Base-by-base conservation (phyloP, 306 rosid species). In the Boehmeria nivea region DNA sequence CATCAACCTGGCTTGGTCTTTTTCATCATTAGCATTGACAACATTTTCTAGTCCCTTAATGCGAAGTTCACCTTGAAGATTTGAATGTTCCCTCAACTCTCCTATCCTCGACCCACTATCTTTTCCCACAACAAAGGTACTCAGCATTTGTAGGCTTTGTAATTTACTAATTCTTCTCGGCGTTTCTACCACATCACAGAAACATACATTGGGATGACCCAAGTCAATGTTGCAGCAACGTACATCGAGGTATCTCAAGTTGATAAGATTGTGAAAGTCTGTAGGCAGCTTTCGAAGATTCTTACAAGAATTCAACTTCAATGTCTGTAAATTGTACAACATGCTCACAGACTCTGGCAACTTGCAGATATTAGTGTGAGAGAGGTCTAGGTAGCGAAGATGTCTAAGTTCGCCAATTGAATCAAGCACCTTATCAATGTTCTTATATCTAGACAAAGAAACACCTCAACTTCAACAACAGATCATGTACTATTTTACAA, bases 281-380 rank as follows among this genome's bases (percentile, higher is more conserved):
- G 36, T 11, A 0, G 68, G 77, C 33, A 72, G 22, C 39, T 39
- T 47, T n/a, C 14, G 14, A 6, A 71, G 57, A n/a, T 0, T 1
- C 4, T 5, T 0, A 58, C 76, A 71, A 3, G 12, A 1, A 1
- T 16, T 6, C 48, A 72, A 19, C 8, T 52, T 1, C n/a, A 57
- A 4, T 12, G 63, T 59, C 18, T 59, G 72, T 48, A 72, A 53
- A 47, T 45, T 65, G 54, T 25, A 46, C 33, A 72, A 2, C 33
- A 6, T 36, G 36, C 72, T 19, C 16, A 63, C 12, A 0, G 68
- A 20, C 0, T 64, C 14, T 0, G 67, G 76, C 20, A 65, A 37
- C 45, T 25, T 31, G 34, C 24, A 4, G 4, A 72, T 45, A 1
- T 21, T 0, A 53, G 72, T 65, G 7, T 2, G 1, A 26, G 67